Conservation (phyloP, 768 basidiomycete species). For the Mycena galopus region DNA sequence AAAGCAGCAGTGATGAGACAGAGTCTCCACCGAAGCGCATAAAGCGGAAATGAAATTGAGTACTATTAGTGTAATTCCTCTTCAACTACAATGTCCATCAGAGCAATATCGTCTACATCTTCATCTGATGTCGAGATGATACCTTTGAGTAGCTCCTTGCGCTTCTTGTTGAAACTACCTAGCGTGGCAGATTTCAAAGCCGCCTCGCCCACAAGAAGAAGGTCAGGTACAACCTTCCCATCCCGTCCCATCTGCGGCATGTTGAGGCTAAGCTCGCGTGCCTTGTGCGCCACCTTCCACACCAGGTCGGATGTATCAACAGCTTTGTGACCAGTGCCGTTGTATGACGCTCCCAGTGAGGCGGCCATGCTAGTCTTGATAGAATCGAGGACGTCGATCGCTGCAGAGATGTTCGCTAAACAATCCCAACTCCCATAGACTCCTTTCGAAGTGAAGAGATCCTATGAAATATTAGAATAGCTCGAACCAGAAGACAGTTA, state of each 20-base stretch:
- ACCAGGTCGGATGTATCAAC: constrained; percentile 37
- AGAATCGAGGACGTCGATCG: constrained; percentile 40
- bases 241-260: neutral
- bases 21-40: neutral
- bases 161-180: too few species aligned
- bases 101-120: too few species aligned
- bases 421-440: constrained; percentile 47
- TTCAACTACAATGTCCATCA: too few species aligned
- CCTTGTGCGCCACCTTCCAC: constrained; percentile 41
- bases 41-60: too few species aligned
- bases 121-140: constrained; percentile 31
- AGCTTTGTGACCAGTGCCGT: constrained; percentile 42
- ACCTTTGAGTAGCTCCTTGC: constrained; percentile 33
- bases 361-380: constrained; percentile 44
- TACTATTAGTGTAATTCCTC: too few species aligned
- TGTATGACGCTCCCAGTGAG: constrained; percentile 42
- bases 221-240: neutral
- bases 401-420: constrained; percentile 47
- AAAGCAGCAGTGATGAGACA: neutral
- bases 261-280: constrained; percentile 33
- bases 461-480: too few species aligned
- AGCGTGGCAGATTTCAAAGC: too few species aligned
- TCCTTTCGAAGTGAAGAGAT: constrained; percentile 48
- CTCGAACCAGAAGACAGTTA: too few species aligned
- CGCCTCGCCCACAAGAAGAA: neutral